Base-by-base conservation (phyloP, 2,329 filamentous ascomycete species). In the Lizonia empirigonia region DNA sequence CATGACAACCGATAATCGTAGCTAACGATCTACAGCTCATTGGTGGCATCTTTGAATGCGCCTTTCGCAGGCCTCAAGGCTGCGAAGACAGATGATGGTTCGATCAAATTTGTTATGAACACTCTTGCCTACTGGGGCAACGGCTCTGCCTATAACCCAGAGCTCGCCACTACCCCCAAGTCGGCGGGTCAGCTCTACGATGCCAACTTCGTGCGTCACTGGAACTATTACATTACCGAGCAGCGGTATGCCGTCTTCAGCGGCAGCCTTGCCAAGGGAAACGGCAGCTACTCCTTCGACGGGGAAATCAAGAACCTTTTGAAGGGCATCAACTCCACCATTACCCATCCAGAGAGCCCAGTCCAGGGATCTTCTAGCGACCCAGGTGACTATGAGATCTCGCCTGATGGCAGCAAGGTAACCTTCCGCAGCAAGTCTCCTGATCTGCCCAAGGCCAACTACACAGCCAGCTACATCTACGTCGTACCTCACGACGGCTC, bases 401-500 rank as follows among this genome's bases (percentile, higher is more conserved):
- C 85, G 51, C 75, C 77, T 12, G 74, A 79, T 38, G 89, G 87
- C 1, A 80, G 91, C 52, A 83, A 85, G 20, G 70, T 73, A n/a
- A 69, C 69, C n/a, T 92, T 93, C 66, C 82, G 91, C 18, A 83
- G 88, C 18, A 90, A 90, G 62, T 89, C 91, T 59, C 89, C 89
- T 0, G 77, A 84, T 13, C 74, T 91, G 10, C 84, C 88, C 59
- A 85, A 84, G 7, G 88, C 89, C 0, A 83, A 89, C 56, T 85
- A 88, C 72, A 96, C 91, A 7, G 92, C 92, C 60, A 87, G 87
- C 8, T 89, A 94, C 67, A 81, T 95, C 32, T 96, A 94, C 73
- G 83, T 87, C 36, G 81, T 89, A 1, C 83, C 87, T 0, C 77
- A 93, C 35, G 78, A 80, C 46, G 84, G 81, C 10, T 91, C 88